Evolutionary conservation across 139 green algal genomes (phyloP).

Genomic region (Mychonastes homosphaera): DNA sequence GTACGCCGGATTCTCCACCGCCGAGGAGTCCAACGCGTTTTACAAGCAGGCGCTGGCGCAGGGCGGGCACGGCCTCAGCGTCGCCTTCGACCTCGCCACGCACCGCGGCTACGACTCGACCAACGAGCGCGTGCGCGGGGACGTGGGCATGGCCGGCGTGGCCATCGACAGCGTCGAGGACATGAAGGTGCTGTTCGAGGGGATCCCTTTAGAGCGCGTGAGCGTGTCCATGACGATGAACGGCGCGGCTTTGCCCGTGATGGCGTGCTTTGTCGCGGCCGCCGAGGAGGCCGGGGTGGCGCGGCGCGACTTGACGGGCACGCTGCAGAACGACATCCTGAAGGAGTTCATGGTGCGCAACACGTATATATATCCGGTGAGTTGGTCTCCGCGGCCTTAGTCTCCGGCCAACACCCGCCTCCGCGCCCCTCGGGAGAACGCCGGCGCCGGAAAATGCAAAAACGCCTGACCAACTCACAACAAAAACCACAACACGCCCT

Average conservation of each 20-base stretch:
- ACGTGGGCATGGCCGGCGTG: conserved; percentile 68
- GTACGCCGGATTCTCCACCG: conserved; percentile 66
- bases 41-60: conserved; percentile 22
- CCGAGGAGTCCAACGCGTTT: conserved; percentile 64
- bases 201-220: conserved; percentile 58
- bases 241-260: conserved; percentile 51
- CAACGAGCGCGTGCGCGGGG: conserved; percentile 41
- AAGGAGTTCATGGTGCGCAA: conserved; percentile 80
- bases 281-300: conserved; percentile 46
- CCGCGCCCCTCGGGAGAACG: too few relatives aligned
- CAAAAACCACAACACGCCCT: too few relatives aligned
- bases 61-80: conserved; percentile 29
- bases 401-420: too few relatives aligned
- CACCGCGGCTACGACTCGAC: conserved; percentile 63
- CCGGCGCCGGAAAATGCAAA: too few relatives aligned
- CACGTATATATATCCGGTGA: conserved; percentile 72
- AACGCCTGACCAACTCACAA: too few relatives aligned
- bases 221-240: conserved; percentile 70
- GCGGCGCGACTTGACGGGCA: conserved; percentile 34
- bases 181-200: conserved; percentile 54
- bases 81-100: conserved; percentile 64
- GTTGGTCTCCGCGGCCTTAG: too few relatives aligned
- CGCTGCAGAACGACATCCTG: conserved; percentile 71
- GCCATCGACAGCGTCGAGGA: conserved; percentile 60
- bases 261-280: conserved; percentile 58